A percentile compares a stretch with the other conserved stretches of the same genome.
phyloP scores from a whole-genome alignment of 2,329 filamentous ascomycete species.

The Cyclaneusma minus region DNA sequence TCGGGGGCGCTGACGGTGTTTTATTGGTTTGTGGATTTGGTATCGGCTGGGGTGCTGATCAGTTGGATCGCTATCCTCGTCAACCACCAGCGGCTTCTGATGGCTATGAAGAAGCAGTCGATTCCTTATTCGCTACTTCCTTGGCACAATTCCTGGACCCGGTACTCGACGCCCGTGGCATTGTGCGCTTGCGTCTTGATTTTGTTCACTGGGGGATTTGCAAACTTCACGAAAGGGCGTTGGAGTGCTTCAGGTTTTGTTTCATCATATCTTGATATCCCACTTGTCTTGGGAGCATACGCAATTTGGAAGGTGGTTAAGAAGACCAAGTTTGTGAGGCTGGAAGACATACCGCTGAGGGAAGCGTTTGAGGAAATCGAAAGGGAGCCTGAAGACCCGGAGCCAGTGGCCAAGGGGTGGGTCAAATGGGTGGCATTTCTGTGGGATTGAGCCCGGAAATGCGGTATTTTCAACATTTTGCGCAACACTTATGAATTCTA shows the following conservation, averaged over 20 bases:
- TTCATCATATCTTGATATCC: conserved; percentile 38
- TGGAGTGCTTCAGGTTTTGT: conserved; percentile 43
- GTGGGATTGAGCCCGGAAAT: conserved; percentile 20
- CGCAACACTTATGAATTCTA: no score
- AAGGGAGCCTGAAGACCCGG: conserved; percentile 20
- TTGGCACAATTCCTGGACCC: conserved; percentile 47
- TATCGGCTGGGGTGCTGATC: conserved; percentile 44
- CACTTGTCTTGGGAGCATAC: conserved; percentile 25
- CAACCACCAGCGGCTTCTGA: conserved; percentile 40
- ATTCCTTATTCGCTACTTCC: conserved; percentile 35
- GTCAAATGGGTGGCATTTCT: conserved; percentile 20
- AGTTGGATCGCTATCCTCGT: conserved; percentile 45
- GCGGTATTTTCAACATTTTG: no score
- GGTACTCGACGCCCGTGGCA: conserved; percentile 46
- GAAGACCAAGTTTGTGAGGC: conserved; percentile 24
- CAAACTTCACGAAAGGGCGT: conserved; percentile 41
- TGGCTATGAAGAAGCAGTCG: conserved; percentile 37
- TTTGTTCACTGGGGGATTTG: conserved; percentile 55
- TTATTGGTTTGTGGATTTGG: conserved; percentile 47
- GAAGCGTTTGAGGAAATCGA: conserved; percentile 20
- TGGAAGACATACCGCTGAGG: conserved; percentile 22
- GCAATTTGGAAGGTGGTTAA: conserved; percentile 37
- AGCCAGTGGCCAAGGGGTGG: conserved; percentile 13
- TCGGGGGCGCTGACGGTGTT: conserved; percentile 46
- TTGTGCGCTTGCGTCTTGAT: conserved; percentile 47